Percentiles rank a stretch among this genome's conserved stretches.
Conservation (phyloP, 495 filamentous ascomycete species). For the Articulospora tetracladia region DNA sequence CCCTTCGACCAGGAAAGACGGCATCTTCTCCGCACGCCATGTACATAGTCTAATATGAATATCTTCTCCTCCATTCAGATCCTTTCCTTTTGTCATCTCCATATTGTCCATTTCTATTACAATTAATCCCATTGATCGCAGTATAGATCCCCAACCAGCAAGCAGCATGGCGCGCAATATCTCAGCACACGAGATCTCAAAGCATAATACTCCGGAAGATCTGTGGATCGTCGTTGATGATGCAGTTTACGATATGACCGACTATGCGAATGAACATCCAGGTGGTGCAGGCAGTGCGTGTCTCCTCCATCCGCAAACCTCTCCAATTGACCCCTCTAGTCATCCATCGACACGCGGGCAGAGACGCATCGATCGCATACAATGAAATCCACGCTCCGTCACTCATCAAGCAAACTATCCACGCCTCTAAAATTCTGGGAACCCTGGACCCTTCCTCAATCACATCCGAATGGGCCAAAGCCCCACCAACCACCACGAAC, state of each 20-base stretch:
- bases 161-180: constrained; percentile 17
- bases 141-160: not conserved
- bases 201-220: constrained; percentile 58
- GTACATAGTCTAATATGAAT: constrained; percentile 9
- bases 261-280: constrained; percentile 61
- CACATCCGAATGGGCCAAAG: constrained; percentile 21
- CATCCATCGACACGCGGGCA: constrained; percentile 66
- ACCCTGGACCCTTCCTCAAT: constrained; percentile 40
- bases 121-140: not conserved
- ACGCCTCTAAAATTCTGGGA: constrained; percentile 53
- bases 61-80: not conserved
- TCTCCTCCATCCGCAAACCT: not conserved
- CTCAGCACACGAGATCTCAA: constrained; percentile 38
- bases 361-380: constrained; percentile 69
- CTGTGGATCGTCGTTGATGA: constrained; percentile 77
- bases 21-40: constrained; percentile 6
- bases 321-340: constrained; percentile 33
- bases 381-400: constrained; percentile 59
- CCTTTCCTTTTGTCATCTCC: not conserved
- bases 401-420: constrained; percentile 54
- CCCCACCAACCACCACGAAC: constrained; percentile 11
- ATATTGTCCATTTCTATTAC: not conserved
- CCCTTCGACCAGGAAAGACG: not conserved
- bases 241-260: constrained; percentile 71
- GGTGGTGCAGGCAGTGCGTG: constrained; percentile 50